Conservation (phyloP, 108 stramenopile genomes). For the Cyclotella choctawhatcheeana region DNA sequence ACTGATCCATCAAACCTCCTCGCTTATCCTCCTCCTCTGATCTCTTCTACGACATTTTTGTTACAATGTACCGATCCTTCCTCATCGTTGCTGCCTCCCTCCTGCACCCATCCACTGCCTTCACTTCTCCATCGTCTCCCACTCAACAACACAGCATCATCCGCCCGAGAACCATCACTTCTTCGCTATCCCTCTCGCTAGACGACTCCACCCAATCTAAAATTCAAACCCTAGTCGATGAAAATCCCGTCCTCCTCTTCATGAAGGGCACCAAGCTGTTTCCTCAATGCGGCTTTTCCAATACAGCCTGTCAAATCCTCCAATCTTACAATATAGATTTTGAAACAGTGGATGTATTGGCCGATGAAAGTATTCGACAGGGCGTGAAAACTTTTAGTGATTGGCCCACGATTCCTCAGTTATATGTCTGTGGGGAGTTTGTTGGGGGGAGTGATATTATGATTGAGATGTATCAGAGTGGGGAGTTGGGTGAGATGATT, state of each 20-base stretch:
- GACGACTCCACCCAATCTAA: constrained; percentile 57
- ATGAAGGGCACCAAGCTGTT: constrained; percentile 97
- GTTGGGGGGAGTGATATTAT: constrained; percentile 98
- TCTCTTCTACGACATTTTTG: too few species aligned
- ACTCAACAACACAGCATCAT: not conserved
- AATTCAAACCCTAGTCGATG: constrained; percentile 79
- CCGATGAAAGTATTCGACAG: constrained; percentile 85
- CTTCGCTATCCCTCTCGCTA: constrained; percentile 22
- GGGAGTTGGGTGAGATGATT: constrained; percentile 76
- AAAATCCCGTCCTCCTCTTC: constrained; percentile 90
- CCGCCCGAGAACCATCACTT: too few species aligned
- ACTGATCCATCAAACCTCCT: too few species aligned
- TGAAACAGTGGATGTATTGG: constrained; percentile 77
- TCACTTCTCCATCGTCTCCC: constrained; percentile 1
- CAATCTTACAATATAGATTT: constrained; percentile 81
- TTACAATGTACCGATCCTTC: constrained; percentile 18
- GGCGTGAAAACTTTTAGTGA: constrained; percentile 85
- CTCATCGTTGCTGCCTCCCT: constrained; percentile 5
- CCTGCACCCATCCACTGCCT: not conserved
- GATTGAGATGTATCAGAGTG: constrained; percentile 87
- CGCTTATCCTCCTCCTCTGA: too few species aligned
- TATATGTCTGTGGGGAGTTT: constrained; percentile 98
- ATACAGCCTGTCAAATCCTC: constrained; percentile 94
- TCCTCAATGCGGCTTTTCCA: constrained; percentile 96
- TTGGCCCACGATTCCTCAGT: constrained; percentile 99